phyloP scores from a whole-genome alignment of 1,139 yeast species.

The Arxiozyma slooffiae region DNA sequence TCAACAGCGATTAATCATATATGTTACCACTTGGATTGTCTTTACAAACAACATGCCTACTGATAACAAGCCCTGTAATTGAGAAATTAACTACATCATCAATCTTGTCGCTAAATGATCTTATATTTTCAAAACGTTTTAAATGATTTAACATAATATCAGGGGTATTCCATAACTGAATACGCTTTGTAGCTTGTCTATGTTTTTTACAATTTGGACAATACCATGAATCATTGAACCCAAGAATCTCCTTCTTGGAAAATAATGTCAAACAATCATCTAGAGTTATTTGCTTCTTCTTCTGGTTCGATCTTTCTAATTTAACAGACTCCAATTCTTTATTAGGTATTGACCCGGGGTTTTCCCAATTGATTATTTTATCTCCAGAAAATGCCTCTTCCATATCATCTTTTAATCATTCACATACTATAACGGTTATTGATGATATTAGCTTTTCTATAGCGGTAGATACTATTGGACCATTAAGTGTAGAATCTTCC shows the following conservation, averaged over 20 bases:
- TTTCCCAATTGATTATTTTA: conserved; percentile 44
- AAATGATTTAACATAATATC: conserved; percentile 83
- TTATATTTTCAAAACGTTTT: conserved; percentile 78
- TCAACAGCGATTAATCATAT: conserved; percentile 90
- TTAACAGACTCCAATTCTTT: conserved; percentile 43
- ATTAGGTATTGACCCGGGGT: conserved; percentile 42
- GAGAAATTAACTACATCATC: conserved; percentile 83
- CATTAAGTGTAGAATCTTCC: background rate
- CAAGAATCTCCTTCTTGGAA: conserved; percentile 73
- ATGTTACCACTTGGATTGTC: conserved; percentile 35
- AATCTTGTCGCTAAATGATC: conserved; percentile 83
- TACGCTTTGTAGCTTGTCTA: conserved; percentile 81
- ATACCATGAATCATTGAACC: conserved; percentile 89
- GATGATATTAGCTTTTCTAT: conserved; percentile 15
- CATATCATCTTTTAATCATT: conserved; percentile 49
- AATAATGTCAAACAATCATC: conserved; percentile 69
- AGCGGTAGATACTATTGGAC: background rate
- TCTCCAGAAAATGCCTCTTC: conserved; percentile 44
- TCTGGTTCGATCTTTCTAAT: conserved; percentile 32
- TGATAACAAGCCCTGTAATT: conserved; percentile 67
- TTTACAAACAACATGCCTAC: conserved; percentile 41
- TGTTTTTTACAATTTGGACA: conserved; percentile 87
- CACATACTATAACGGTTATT: conserved; percentile 54
- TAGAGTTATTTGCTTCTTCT: conserved; percentile 48
- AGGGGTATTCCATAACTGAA: conserved; percentile 86